A percentile compares a stretch with the other conserved stretches of the same genome.
These are phyloP conservation scores for Raphidocelis subcapitata DNA, from an alignment of 139 green algal genomes.

Conservation along the genomic window DNA sequence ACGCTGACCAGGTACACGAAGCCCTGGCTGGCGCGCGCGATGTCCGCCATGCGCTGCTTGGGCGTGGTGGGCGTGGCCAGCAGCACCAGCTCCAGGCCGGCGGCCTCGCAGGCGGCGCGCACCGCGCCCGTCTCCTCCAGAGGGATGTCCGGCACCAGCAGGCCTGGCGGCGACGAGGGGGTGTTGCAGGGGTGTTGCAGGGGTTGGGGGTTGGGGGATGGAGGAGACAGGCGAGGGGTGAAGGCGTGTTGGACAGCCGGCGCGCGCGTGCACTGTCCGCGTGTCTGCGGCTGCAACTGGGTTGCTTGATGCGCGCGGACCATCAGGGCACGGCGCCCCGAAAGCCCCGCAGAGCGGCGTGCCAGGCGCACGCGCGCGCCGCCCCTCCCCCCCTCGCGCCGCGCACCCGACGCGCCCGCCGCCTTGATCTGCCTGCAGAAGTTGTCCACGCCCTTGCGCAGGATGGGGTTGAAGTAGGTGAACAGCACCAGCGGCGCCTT, in stretches of 20 bases:
- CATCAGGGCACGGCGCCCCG: no score
- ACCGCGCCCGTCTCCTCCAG: constrained; percentile 93
- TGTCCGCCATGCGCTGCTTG: constrained; percentile 63
- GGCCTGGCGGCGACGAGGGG: constrained; percentile 57
- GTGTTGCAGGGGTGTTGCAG: no score
- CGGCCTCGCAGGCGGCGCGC: constrained; percentile 48
- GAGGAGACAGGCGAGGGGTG: neutral
- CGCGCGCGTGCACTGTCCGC: neutral
- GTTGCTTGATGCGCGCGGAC: no score
- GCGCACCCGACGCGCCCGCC: constrained; percentile 82
- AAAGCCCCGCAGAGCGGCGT: no score
- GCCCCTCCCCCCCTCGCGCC: neutral
- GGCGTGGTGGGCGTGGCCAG: constrained; percentile 94
- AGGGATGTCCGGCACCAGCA: constrained; percentile 97
- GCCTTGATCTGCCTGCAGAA: constrained; percentile 86
- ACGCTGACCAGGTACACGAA: constrained; percentile 99
- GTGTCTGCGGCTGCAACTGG: neutral
- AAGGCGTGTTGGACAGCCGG: neutral
- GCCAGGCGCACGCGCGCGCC: no score
- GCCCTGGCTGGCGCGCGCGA: constrained; percentile 83
- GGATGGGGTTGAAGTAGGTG: constrained; percentile 99
- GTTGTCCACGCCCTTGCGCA: constrained; percentile 77
- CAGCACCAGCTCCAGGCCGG: constrained; percentile 93
- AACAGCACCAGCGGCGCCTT: constrained; percentile 93
- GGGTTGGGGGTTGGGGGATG: neutral